Conservation (phyloP, 106 monocot genomes). For the Dioscorea alata region DNA sequence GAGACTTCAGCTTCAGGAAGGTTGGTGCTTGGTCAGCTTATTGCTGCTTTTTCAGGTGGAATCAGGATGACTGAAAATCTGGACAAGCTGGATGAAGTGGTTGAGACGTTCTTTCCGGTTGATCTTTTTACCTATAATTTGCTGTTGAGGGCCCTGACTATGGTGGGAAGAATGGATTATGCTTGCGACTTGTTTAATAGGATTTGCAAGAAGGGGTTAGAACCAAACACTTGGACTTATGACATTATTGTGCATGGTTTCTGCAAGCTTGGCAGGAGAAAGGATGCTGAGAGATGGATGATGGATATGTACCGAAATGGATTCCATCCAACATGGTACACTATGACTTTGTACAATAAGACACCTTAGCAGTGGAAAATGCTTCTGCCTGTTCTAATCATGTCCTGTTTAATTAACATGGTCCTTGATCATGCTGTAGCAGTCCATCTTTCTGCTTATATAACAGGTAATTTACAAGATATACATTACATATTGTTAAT, state of each 20-base stretch:
- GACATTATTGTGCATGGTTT: slow-evolving; percentile 78
- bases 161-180: slow-evolving; percentile 66
- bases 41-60: slow-evolving; percentile 56
- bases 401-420: too few species aligned
- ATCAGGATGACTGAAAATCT: slow-evolving; percentile 43
- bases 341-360: slow-evolving; percentile 2
- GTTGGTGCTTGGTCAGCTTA: slow-evolving; percentile 39
- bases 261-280: slow-evolving; percentile 55
- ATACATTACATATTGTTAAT: too few species aligned
- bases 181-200: slow-evolving; percentile 58
- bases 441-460: too few species aligned
- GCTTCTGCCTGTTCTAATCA: neutral
- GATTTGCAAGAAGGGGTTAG: slow-evolving; percentile 52
- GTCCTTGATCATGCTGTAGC: too few species aligned
- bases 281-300: slow-evolving; percentile 69
- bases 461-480: too few species aligned
- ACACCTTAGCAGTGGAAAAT: neutral
- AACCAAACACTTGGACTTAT: slow-evolving; percentile 72
- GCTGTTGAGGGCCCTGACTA: slow-evolving; percentile 46
- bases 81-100: slow-evolving; percentile 47
- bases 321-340: slow-evolving; percentile 54
- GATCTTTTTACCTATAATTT: slow-evolving; percentile 77
- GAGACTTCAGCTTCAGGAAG: slow-evolving; percentile 7
- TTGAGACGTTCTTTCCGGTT: slow-evolving; percentile 65
- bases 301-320: slow-evolving; percentile 59